Conservation (phyloP, 805 yeast genomes). For the Candida ipomoeae region DNA sequence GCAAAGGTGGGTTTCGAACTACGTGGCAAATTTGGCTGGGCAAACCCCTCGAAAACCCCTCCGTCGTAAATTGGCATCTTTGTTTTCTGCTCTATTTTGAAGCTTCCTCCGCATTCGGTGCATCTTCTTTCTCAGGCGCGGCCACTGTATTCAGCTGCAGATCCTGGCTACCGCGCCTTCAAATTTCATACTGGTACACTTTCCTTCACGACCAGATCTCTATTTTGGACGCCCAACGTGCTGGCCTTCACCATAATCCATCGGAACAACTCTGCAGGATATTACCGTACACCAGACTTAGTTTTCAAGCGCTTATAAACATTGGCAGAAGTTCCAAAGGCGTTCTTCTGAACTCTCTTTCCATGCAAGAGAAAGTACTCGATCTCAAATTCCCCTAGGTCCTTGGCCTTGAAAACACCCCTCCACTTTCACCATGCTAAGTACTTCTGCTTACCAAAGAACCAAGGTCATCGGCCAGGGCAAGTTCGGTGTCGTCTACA, state of each 20-base stretch:
- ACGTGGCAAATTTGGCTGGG: too few species aligned
- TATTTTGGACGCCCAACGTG: not conserved
- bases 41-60: too few species aligned
- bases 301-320: not conserved
- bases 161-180: slow-evolving; percentile 4
- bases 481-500: slow-evolving; percentile 94
- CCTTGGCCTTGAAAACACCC: not conserved
- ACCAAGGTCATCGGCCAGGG: slow-evolving; percentile 94
- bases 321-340: not conserved
- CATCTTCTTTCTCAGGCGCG: not conserved
- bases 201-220: not conserved
- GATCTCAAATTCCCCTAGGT: not conserved
- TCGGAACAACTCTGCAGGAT: not conserved
- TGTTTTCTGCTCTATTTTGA: not conserved
- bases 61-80: not conserved
- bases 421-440: slow-evolving; percentile 10
- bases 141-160: slow-evolving; percentile 2
- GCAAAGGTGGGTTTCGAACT: too few species aligned
- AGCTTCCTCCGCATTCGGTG: not conserved
- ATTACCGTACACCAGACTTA: not conserved
- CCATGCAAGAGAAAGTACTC: not conserved
- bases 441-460: slow-evolving; percentile 49
- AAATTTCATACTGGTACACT: not conserved
- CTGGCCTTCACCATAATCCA: not conserved
- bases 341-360: not conserved